Percentiles rank a stretch among this genome's conserved stretches.
phyloP scores from a whole-genome alignment of 1,139 yeast species.

The Lodderomyces oxycetoniae region DNA sequence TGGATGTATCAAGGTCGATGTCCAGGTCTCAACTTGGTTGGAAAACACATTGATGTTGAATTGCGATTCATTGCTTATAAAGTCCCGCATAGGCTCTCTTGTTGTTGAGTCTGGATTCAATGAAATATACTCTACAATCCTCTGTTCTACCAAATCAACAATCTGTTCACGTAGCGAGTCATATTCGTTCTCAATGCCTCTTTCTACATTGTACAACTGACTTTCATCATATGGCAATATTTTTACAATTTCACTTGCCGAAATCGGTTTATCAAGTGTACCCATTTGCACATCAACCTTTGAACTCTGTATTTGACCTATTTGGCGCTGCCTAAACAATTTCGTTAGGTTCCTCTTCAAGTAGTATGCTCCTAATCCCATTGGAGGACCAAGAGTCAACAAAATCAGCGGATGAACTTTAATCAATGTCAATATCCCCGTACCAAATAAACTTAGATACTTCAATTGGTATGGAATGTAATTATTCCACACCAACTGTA shows the following conservation, averaged over 20 bases:
- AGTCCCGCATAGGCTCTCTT: conserved; percentile 9
- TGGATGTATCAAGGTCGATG: too few relatives aligned
- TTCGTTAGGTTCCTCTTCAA: conserved; percentile 16
- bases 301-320: background rate
- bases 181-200: conserved; percentile 38
- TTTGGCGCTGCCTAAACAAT: conserved; percentile 12
- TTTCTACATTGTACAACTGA: conserved; percentile 25
- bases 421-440: conserved; percentile 27
- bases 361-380: conserved; percentile 24
- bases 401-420: conserved; percentile 35
- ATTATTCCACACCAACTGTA: conserved; percentile 25
- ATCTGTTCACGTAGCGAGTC: conserved; percentile 33
- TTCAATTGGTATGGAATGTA: conserved; percentile 26
- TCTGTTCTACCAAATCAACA: conserved; percentile 22
- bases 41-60: conserved; percentile 22
- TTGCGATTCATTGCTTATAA: conserved; percentile 29
- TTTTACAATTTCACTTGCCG: conserved; percentile 15
- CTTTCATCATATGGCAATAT: conserved; percentile 34
- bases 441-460: conserved; percentile 25
- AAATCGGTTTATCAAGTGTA: too few relatives aligned
- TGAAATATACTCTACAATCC: conserved; percentile 21
- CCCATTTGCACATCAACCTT: background rate
- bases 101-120: conserved; percentile 10
- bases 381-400: conserved; percentile 37
- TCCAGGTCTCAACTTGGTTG: conserved; percentile 30